Evolutionary conservation across 176 grass and related monocot genomes (phyloP), one percentile per base, ranked within the genome.

Genomic region (Guadua angustifolia): DNA sequence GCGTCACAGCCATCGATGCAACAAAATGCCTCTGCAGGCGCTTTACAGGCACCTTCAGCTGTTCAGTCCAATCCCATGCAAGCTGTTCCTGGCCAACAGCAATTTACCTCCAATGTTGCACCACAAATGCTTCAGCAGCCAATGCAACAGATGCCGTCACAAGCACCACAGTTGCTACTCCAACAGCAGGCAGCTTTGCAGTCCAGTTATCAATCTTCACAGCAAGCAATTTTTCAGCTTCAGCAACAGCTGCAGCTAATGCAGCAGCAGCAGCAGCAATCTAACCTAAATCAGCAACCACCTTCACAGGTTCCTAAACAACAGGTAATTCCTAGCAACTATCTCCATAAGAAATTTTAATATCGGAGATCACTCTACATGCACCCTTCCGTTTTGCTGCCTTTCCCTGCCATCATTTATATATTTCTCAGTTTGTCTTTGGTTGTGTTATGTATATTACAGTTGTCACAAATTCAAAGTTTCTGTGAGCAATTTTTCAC

Each of bases 201-300:
- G 79, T 96, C 96, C 49, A 99, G 91, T 75, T 95, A 94, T 88
- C 96, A 99, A 47, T 99, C 96, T 60, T 96, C 96, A 71, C 96
- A 99, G 88, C 96, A 99, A 42, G 93, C 96, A 0, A 99, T 99
- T 92, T 89, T 89, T 77, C 97, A 99, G 82, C 84, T 99, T 62
- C 97, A 99, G 71, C 97, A 96, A 77, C 93, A 99, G 71, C 86
- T 99, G 60, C 97, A 96, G 71, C 79, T 91, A 80, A 95, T 99
- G 91, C 93, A 99, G 71, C 91, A 90, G 8, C 40, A 43, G 26
- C 81, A 82, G 2, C 74, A 89, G 69, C 90, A 89, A 67, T 73
- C 81, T 53, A 93, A 85, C 61, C 50, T 85, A 55, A 92, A 85
- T 73, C 91, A 93, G 73, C 90, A 92, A 70, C 83, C 78, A 56